Evolutionary conservation across 306 rosid species (phyloP).

Genomic region (Canavalia ensiformis): DNA sequence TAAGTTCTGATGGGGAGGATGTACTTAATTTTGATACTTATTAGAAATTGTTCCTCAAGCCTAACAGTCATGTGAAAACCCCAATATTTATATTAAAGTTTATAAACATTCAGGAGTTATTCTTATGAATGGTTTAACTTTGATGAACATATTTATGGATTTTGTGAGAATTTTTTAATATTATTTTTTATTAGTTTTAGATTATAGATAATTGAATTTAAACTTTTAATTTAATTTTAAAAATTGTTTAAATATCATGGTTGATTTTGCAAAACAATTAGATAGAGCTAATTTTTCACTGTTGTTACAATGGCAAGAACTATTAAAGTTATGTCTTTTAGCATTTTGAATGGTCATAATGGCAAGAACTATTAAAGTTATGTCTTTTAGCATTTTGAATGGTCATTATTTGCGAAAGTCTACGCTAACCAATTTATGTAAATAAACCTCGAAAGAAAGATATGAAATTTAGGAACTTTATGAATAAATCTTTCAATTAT

Average conservation of each 20-base stretch:
- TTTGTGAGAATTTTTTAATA: slow-evolving; percentile 55
- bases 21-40: slow-evolving; percentile 76
- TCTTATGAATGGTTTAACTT: slow-evolving; percentile 73
- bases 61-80: slow-evolving; percentile 66
- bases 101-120: slow-evolving; percentile 82
- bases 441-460: no score
- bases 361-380: slow-evolving; percentile 83
- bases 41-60: slow-evolving; percentile 66
- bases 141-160: slow-evolving; percentile 90
- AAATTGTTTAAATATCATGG: slow-evolving; percentile 7
- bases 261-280: slow-evolving; percentile 76
- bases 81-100: slow-evolving; percentile 70
- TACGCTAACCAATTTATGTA: no score
- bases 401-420: slow-evolving; percentile 61
- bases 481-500: no score
- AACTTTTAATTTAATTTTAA: not conserved
- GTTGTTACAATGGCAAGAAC: slow-evolving; percentile 85
- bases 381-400: slow-evolving; percentile 78
- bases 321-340: slow-evolving; percentile 79
- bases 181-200: not conserved
- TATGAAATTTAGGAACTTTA: no score
- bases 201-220: not conserved
- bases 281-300: slow-evolving; percentile 80
- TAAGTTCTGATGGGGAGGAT: slow-evolving; percentile 66
- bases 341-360: slow-evolving; percentile 73